Conservation (phyloP, 2,329 filamentous ascomycete genomes). For the Botrytis hyacinthi region DNA sequence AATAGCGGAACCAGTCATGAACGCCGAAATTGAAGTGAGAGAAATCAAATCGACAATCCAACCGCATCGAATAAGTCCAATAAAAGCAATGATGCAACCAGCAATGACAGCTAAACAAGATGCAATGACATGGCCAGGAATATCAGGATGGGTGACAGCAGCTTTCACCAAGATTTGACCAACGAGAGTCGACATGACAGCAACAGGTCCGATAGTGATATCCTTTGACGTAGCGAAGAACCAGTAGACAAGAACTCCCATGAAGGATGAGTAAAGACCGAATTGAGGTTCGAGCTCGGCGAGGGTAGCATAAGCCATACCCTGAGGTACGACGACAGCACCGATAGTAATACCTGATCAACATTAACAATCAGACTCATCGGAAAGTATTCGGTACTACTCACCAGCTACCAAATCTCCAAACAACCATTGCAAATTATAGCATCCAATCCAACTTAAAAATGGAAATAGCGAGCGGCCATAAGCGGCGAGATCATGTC, state of each 20-base stretch:
- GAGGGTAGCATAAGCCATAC: slow-evolving; percentile 90
- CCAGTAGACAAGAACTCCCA: slow-evolving; percentile 94
- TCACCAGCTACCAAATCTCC: slow-evolving; percentile 87
- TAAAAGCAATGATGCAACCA: slow-evolving; percentile 71
- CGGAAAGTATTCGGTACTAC: slow-evolving; percentile 31
- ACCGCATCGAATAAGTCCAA: slow-evolving; percentile 77
- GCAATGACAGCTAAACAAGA: slow-evolving; percentile 74
- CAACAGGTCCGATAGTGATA: slow-evolving; percentile 96
- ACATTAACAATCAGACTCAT: slow-evolving; percentile 1
- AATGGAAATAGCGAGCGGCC: slow-evolving; percentile 79
- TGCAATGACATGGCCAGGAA: slow-evolving; percentile 67
- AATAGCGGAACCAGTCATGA: slow-evolving; percentile 95
- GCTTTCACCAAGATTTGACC: slow-evolving; percentile 76
- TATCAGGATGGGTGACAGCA: slow-evolving; percentile 52
- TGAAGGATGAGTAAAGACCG: slow-evolving; percentile 92
- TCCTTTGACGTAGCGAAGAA: slow-evolving; percentile 98
- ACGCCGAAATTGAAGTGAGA: slow-evolving; percentile 83
- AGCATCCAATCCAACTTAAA: slow-evolving; percentile 79
- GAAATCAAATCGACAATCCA: slow-evolving; percentile 95
- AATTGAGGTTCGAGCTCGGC: slow-evolving; percentile 79
- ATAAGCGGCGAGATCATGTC: slow-evolving; percentile 57
- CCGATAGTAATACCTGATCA: slow-evolving; percentile 64
- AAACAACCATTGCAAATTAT: slow-evolving; percentile 84
- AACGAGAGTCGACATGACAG: slow-evolving; percentile 88
- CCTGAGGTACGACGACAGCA: slow-evolving; percentile 84